phyloP scores from a whole-genome alignment of 495 filamentous ascomycete species.

The Schizothecium vesticola region DNA sequence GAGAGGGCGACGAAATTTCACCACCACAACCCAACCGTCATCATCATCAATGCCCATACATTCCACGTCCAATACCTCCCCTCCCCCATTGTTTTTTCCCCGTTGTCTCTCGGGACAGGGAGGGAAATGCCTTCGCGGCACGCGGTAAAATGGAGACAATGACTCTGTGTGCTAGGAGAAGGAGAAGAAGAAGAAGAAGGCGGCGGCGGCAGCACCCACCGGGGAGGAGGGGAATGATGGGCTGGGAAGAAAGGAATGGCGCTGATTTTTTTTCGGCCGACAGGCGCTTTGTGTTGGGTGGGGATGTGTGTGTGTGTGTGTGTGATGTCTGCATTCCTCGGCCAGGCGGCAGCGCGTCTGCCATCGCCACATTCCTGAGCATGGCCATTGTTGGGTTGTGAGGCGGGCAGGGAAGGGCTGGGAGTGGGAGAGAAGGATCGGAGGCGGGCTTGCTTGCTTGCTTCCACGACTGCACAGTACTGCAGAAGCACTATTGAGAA shows the following conservation, averaged over 20 bases:
- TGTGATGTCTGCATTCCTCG: constrained; percentile 14
- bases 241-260: constrained; percentile 13
- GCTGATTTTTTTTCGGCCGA: constrained; percentile 31
- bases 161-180: background rate
- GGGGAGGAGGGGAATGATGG: constrained; percentile 8
- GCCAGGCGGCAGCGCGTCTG: background rate
- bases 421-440: background rate
- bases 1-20: background rate
- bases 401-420: constrained; percentile 14
- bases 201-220: too few species aligned
- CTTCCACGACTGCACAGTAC: background rate
- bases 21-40: background rate
- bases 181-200: background rate
- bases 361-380: constrained; percentile 23
- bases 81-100: background rate
- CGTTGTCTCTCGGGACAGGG: background rate
- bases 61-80: background rate
- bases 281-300: constrained; percentile 36
- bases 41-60: background rate
- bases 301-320: background rate
- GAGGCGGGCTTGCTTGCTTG: background rate
- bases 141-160: constrained; percentile 10
- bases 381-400: constrained; percentile 20
- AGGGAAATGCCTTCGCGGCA: constrained; percentile 8
- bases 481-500: background rate